Evolutionary conservation across 2,329 filamentous ascomycete species (phyloP).

Genomic region (Aspergillus glaucus): DNA sequence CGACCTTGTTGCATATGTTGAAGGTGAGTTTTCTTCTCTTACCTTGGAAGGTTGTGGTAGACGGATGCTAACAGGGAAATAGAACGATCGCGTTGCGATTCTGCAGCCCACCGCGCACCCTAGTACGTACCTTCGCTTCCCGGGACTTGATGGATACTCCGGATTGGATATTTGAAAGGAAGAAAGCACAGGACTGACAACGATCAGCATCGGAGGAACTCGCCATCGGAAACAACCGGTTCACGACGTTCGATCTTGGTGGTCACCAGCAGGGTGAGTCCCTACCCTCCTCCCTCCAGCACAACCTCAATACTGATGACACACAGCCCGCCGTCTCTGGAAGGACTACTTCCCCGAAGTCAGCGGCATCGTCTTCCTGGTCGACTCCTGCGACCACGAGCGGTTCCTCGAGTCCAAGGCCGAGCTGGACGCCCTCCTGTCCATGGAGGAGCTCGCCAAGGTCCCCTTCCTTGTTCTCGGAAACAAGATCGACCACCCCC

Average conservation of each 20-base stretch:
- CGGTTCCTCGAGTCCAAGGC: slow-evolving; percentile 91
- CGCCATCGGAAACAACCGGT: slow-evolving; percentile 85
- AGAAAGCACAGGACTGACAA: slow-evolving; percentile 7
- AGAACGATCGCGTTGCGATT: slow-evolving; percentile 91
- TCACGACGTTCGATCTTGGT: slow-evolving; percentile 90
- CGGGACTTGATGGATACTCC: neutral
- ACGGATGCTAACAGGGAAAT: slow-evolving; percentile 9
- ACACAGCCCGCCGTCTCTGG: slow-evolving; percentile 74
- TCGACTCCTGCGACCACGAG: slow-evolving; percentile 96
- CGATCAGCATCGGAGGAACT: slow-evolving; percentile 76
- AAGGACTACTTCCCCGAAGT: slow-evolving; percentile 97
- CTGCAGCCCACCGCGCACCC: slow-evolving; percentile 87
- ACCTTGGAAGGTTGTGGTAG: neutral
- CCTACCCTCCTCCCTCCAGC: neutral
- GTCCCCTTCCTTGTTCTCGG: slow-evolving; percentile 94
- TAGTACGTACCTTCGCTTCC: slow-evolving; percentile 51
- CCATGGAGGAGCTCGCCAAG: slow-evolving; percentile 94
- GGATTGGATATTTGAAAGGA: neutral
- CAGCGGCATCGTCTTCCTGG: slow-evolving; percentile 92
- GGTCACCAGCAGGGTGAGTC: slow-evolving; percentile 79
- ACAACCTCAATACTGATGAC: slow-evolving; percentile 2
- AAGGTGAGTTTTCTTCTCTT: slow-evolving; percentile 57
- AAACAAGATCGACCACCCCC: slow-evolving; percentile 99
- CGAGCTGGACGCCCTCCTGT: slow-evolving; percentile 88
- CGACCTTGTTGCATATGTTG: slow-evolving; percentile 87